A percentile compares a stretch with the other conserved stretches of the same genome.
phyloP scores from a whole-genome alignment of 805 yeast genomes.

The Kuraishia ogatae region DNA sequence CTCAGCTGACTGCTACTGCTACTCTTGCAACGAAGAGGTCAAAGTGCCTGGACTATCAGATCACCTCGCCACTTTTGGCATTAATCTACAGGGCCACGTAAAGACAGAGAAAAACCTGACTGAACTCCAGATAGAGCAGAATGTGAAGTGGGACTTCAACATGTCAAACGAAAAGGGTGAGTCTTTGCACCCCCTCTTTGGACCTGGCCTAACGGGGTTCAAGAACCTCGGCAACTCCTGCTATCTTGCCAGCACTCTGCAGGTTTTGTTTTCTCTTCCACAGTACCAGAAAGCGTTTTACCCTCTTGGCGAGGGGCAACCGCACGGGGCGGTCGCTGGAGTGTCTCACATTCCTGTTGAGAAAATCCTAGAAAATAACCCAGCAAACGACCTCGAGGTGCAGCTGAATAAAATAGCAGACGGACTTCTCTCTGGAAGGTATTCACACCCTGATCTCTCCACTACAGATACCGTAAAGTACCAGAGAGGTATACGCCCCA shows the following conservation, averaged over 20 bases:
- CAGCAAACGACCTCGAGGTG: constrained; percentile 57
- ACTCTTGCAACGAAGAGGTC: constrained; percentile 82
- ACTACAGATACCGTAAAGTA: constrained; percentile 36
- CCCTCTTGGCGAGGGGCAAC: constrained; percentile 1
- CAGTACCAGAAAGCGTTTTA: constrained; percentile 30
- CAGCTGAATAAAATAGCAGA: constrained; percentile 76
- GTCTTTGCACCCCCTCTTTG: constrained; percentile 55
- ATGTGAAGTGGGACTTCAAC: constrained; percentile 86
- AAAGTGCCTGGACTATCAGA: constrained; percentile 51
- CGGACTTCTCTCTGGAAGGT: constrained; percentile 70
- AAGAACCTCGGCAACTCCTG: constrained; percentile 91
- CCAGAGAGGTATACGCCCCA: constrained; percentile 73
- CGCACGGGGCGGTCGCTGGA: constrained; percentile 5
- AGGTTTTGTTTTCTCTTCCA: constrained; percentile 47
- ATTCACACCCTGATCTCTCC: constrained; percentile 47
- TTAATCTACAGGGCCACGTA: constrained; percentile 43
- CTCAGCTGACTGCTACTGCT: constrained; percentile 84
- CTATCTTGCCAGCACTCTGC: constrained; percentile 76
- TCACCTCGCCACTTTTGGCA: constrained; percentile 52
- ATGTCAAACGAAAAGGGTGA: constrained; percentile 68
- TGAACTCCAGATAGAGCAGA: constrained; percentile 89
- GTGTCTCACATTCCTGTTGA: constrained; percentile 22
- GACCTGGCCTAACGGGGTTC: constrained; percentile 74
- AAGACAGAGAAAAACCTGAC: constrained; percentile 85
- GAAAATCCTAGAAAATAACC: constrained; percentile 31